Evolutionary conservation across 768 basidiomycete species (phyloP).

Genomic region (Phaffia australis): DNA sequence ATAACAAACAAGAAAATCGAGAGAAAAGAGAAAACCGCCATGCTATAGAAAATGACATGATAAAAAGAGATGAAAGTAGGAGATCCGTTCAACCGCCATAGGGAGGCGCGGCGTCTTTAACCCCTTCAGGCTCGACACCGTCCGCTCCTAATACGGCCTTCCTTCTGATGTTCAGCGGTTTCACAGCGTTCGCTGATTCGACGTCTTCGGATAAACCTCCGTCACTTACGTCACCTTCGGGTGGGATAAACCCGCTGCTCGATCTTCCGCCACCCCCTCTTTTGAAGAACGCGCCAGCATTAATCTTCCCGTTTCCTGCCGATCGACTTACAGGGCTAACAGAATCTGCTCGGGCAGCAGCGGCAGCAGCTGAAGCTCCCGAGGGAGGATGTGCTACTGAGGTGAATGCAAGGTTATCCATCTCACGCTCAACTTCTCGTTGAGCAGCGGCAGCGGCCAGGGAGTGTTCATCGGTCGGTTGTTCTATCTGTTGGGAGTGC

Average conservation of each 20-base stretch:
- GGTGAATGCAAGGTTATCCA: slow-evolving; percentile 19
- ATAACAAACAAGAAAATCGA: too few relatives aligned
- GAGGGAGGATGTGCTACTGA: neutral
- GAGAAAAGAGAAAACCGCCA: too few relatives aligned
- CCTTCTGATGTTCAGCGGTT: too few relatives aligned
- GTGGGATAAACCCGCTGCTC: neutral
- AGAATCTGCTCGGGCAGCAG: slow-evolving; percentile 15
- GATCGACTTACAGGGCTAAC: neutral
- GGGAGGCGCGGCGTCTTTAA: too few relatives aligned
- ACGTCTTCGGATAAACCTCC: too few relatives aligned
- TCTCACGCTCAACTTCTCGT: slow-evolving; percentile 25
- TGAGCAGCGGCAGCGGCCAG: slow-evolving; percentile 17
- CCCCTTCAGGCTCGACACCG: too few relatives aligned
- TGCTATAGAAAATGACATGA: too few relatives aligned
- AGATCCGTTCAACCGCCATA: too few relatives aligned
- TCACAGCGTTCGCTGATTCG: too few relatives aligned
- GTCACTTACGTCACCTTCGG: too few relatives aligned
- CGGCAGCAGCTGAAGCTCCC: neutral
- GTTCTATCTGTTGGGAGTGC: neutral
- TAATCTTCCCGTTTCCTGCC: slow-evolving; percentile 17
- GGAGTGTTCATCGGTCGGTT: slow-evolving; percentile 3
- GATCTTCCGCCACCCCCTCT: neutral
- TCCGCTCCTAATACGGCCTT: too few relatives aligned
- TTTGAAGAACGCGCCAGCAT: slow-evolving; percentile 26
- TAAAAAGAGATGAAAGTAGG: too few relatives aligned